phyloP scores from a whole-genome alignment of 306 rosid genomes.

The Rubus idaeus region DNA sequence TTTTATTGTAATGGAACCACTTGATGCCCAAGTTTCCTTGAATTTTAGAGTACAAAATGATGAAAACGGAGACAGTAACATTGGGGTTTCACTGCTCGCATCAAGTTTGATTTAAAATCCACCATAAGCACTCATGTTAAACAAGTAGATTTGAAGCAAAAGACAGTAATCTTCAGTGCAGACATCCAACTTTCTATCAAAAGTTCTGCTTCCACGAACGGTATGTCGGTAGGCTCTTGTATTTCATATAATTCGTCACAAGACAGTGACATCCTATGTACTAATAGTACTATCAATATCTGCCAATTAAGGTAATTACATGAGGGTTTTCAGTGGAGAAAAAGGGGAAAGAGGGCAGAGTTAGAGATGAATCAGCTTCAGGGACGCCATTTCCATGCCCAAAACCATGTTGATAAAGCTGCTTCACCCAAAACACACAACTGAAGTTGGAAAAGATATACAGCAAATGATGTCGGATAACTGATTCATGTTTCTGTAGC shows the following conservation, averaged over 20 bases:
- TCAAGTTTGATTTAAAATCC: neutral
- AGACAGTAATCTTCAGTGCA: neutral
- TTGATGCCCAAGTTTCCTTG: neutral
- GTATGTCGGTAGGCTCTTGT: neutral
- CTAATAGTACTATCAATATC: neutral
- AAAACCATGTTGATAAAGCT: neutral
- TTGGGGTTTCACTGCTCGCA: neutral
- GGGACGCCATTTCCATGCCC: neutral
- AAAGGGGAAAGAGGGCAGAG: neutral
- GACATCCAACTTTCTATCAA: neutral
- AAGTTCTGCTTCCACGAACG: neutral
- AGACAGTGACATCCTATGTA: neutral
- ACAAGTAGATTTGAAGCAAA: neutral
- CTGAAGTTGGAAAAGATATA: neutral
- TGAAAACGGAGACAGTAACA: neutral
- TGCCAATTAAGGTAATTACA: neutral
- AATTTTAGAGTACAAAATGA: neutral
- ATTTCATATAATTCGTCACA: neutral
- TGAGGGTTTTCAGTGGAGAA: neutral
- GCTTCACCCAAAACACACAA: conserved; percentile 13
- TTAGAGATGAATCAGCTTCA: neutral
- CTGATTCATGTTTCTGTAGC: neutral
- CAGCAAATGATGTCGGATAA: neutral
- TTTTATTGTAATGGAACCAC: neutral
- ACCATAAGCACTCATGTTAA: neutral